Evolutionary conservation across 2,329 filamentous ascomycete species (phyloP), one percentile per base, ranked within the genome.

Genomic region (Calonectria crousiana): DNA sequence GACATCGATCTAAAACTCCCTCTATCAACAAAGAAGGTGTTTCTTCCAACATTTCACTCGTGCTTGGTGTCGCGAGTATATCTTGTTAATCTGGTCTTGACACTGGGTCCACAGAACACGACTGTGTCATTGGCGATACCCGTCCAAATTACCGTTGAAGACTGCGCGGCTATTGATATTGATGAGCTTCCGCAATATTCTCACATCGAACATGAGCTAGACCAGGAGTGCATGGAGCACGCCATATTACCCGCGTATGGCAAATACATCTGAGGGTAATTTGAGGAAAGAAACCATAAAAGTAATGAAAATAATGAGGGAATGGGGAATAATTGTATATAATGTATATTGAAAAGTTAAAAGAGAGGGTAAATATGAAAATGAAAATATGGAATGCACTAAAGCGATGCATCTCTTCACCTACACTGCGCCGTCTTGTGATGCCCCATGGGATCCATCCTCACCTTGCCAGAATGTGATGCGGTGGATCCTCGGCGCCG

Each of bases 61-160:
- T 80, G 78, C 9, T 51, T 80, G 0, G 64, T 79, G 1, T 79
- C 69, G 3, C 67, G 78, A 6, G 73, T 71, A 0, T 80, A 80
- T 9, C 64, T 75, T 0, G 16, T 80, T 0, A 67, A 77, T 10
- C 11, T 80, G 0, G 36, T 69, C 1, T 2, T 80, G 3, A 69
- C 70, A 3, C 64, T 72, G 0, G 65, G 76, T 3, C 20, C 72
- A 0, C 72, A 72, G 6, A 76, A 75, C 0, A 78, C 73, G 0
- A 73, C 66, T 5, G 53, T 79, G 10, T 68, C 67, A 0, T 34
- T 80, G 2, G 67, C 75, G 0, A 41, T 80, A 0, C 78, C 76
- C 2, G 4, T 80, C 0, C 78, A 80, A n/a, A 62, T 80, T 16
- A 41, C 69, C 0, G 74, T 75, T 0, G 69, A 77, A 0, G 71